Evolutionary conservation across 805 yeast species (phyloP), one percentile per base, ranked within the genome.

Genomic region (Ogataea glucozyma): DNA sequence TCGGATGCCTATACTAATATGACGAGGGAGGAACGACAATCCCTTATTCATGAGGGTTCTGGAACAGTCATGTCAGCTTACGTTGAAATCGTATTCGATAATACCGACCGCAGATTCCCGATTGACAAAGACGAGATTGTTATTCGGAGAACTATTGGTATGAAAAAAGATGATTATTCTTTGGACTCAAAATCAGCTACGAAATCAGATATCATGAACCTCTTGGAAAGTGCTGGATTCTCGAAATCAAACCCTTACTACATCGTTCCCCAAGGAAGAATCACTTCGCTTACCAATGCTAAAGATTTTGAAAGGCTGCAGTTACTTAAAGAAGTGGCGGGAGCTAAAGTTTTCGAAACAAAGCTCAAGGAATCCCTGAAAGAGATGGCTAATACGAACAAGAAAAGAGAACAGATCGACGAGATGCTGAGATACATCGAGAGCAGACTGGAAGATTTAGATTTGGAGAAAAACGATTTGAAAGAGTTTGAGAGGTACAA

Each of bases 221-320:
- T 88, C 49, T 70, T 90, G 26, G 97, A 91, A 61, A 83, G 87
- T 56, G 96, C 96, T 0, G 99, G 99, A 0, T 88, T 93, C 58
- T 85, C 96, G 0, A 75, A 85, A 47, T 80, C 88, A 5, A 90
- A 89, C 51, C 97, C 97, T 1, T 91, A 90, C 64, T 91, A 91
- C 61, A 91, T 93, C 53, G 98, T 93, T 4, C 98, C 99, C 0
- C 99, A 93, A 65, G 99, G 99, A 16, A 75, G 87, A 54, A 88
- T 93, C 54, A 85, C 96, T 1, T 75, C 86, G 0, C 71, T 93
- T 46, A 91, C 98, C 0, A 88, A 88, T 58, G 91, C 97, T 0
- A 86, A 86, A 53, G 97, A 89, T 58, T 58, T 77, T 3, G 97
- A 90, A 58, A 76, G 97, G 47, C 70, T 91, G 39, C 74, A 77